Percentiles rank a stretch among this genome's conserved stretches.
Evolutionary conservation across 495 filamentous ascomycete species (phyloP).

Genomic region (Tuber indicum): DNA sequence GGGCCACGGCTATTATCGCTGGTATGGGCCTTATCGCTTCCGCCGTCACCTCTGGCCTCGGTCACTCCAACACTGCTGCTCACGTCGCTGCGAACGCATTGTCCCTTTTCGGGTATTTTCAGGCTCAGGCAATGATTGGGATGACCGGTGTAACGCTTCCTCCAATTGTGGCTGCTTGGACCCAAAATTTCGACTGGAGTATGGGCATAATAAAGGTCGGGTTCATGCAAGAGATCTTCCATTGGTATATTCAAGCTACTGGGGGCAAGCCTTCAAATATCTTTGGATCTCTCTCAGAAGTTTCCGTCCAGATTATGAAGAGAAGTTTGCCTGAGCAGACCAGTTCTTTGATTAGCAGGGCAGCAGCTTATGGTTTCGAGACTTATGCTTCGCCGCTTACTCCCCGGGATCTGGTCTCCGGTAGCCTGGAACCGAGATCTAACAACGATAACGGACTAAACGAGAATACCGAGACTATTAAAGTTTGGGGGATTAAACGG

Average conservation of each 20-base stretch:
- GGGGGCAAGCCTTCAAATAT: conserved; percentile 80
- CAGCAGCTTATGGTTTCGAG: conserved; percentile 36
- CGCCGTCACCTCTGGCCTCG: conserved; percentile 72
- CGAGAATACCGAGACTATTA: conserved; percentile 49
- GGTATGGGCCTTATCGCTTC: conserved; percentile 76
- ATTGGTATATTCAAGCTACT: conserved; percentile 94
- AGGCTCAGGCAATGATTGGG: conserved; percentile 91
- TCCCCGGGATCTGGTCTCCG: neutral
- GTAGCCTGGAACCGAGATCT: conserved; percentile 46
- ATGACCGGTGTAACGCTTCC: conserved; percentile 79
- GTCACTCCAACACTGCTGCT: conserved; percentile 92
- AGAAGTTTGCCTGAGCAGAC: conserved; percentile 48
- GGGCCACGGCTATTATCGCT: conserved; percentile 80
- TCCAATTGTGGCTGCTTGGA: conserved; percentile 87
- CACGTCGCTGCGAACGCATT: conserved; percentile 91
- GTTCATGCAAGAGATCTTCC: conserved; percentile 82
- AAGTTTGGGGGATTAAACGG: conserved; percentile 80
- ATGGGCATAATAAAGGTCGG: conserved; percentile 89
- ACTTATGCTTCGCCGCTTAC: conserved; percentile 13
- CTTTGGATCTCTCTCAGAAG: conserved; percentile 62
- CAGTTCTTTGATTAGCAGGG: conserved; percentile 17
- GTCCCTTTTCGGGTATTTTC: conserved; percentile 91
- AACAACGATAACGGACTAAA: conserved; percentile 44
- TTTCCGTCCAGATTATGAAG: conserved; percentile 82
- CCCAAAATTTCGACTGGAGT: conserved; percentile 97